These are phyloP conservation scores for Pseudocercospora ulei DNA, from an alignment of 2,329 filamentous ascomycete genomes.

Conservation along the genomic window DNA sequence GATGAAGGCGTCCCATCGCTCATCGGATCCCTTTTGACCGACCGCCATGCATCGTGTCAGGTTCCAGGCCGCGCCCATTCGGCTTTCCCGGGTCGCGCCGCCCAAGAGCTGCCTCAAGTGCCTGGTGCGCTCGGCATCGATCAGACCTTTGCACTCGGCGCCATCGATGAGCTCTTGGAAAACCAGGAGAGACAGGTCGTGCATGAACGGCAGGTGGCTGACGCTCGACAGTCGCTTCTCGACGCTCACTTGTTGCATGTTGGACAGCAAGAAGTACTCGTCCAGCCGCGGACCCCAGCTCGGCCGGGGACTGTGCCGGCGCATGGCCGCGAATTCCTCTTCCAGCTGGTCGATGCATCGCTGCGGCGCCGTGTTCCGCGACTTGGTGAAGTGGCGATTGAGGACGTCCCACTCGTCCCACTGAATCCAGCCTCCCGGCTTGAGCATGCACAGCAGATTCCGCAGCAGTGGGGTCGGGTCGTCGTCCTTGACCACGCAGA, in stretches of 20 bases:
- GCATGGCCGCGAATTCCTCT: conserved; percentile 19
- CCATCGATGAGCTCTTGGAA: conserved; percentile 24
- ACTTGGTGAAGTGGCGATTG: conserved; percentile 21
- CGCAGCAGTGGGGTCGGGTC: conserved; percentile 22
- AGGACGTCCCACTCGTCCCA: conserved; percentile 24
- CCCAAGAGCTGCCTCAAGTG: conserved; percentile 17
- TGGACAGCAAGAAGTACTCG: conserved; percentile 20
- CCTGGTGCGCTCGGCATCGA: conserved; percentile 17
- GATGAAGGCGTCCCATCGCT: conserved; percentile 14
- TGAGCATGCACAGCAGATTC: conserved; percentile 20
- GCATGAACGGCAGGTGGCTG: conserved; percentile 21
- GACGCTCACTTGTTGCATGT: conserved; percentile 18
- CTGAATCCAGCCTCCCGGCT: conserved; percentile 23
- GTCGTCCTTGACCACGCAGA: conserved; percentile 22
- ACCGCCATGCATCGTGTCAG: conserved; percentile 22
- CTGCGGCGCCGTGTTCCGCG: conserved; percentile 10
- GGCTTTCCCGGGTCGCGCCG: conserved; percentile 20
- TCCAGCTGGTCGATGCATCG: conserved; percentile 21
- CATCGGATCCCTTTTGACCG: conserved; percentile 16
- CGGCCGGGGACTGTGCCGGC: conserved; percentile 18
- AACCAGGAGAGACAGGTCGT: conserved; percentile 20
- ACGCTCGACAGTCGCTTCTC: conserved; percentile 20
- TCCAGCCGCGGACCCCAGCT: conserved; percentile 19
- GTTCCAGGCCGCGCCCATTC: conserved; percentile 22
- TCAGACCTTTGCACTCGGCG: conserved; percentile 16